Evolutionary conservation across 345 rosid species (phyloP), one percentile per base, ranked within the genome.

Genomic region (Acer yangbiense): DNA sequence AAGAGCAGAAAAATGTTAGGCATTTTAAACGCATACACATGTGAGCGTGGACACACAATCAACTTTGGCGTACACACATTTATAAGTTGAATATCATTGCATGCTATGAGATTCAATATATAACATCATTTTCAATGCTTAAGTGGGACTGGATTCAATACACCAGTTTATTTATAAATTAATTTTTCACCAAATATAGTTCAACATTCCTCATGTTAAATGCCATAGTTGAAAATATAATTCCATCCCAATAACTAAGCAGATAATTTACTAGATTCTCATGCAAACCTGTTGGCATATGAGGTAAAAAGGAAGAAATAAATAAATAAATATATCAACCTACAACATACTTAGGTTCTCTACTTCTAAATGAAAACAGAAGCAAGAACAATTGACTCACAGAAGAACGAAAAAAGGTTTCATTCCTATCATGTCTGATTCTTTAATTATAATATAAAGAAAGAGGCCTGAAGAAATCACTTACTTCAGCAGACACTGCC

Each of bases 401-500:
- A 55, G 13, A 43, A 23, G 17, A 50, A 64, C 10, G 27, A 50
- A 32, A 75, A 48, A 32, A 20, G 13, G 25, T 29, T 41, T 29
- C 43, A 65, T 66, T 35, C 29, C 23, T 64, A 29, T 13, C 13
- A 48, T n/a, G 39, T 12, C n/a, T 27, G 60, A 27, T 50, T 17
- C n/a, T 54, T n/a, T 17, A 50, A 10, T 17, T 20, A 48, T 12
- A 65, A 54, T 39, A 35, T 32, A 29, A 25, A 71, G 68, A 27
- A 60, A 69, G 66, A 70, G 71, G 18, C 18, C 50, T 48, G 6
- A 27, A 8, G 9, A 72, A 65, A 18, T 23, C 65, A 35, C 85
- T 87, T 85, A 94, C 99, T 83, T 96, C 99, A 82, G 99, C 99
- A 75, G 99, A 96, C 77, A 92, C 95, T 77, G 99, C 98, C 72